Evolutionary conservation across 2,329 filamentous ascomycete species (phyloP).

Genomic region (Aspergillus sp.): DNA sequence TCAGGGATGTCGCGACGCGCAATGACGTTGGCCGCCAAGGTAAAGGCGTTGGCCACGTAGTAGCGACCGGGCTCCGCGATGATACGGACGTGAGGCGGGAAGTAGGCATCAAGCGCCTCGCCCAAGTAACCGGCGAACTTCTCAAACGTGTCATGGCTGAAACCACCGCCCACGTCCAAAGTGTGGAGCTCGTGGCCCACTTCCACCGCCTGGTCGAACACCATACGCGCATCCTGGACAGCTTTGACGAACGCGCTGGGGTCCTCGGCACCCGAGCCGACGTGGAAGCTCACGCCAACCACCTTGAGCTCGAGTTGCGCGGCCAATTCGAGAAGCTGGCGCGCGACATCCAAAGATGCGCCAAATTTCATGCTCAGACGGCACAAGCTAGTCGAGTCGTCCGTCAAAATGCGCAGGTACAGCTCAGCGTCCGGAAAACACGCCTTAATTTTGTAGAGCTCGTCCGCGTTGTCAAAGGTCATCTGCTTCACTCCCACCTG

Average conservation of each 20-base stretch:
- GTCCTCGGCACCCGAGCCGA: slow-evolving; percentile 92
- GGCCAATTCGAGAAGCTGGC: slow-evolving; percentile 70
- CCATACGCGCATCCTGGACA: slow-evolving; percentile 76
- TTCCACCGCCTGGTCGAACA: slow-evolving; percentile 76
- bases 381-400: slow-evolving; percentile 91
- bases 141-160: slow-evolving; percentile 86
- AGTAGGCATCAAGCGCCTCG: slow-evolving; percentile 75
- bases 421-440: slow-evolving; percentile 84
- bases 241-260: slow-evolving; percentile 87
- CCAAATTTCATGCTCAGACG: slow-evolving; percentile 97
- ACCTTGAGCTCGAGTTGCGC: slow-evolving; percentile 80
- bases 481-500: slow-evolving; percentile 86
- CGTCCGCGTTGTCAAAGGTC: slow-evolving; percentile 98
- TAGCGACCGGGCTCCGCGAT: slow-evolving; percentile 96
- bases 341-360: slow-evolving; percentile 75
- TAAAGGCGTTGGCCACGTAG: slow-evolving; percentile 91
- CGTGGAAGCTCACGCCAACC: slow-evolving; percentile 94
- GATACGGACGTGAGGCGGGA: slow-evolving; percentile 73
- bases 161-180: slow-evolving; percentile 90
- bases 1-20: slow-evolving; percentile 83
- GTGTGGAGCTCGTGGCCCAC: slow-evolving; percentile 77
- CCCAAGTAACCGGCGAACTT: slow-evolving; percentile 76
- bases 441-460: slow-evolving; percentile 95
- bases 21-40: slow-evolving; percentile 91
- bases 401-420: slow-evolving; percentile 88